phyloP scores from a whole-genome alignment of 208 protist species.

The Trypanosoma platydactyli region DNA sequence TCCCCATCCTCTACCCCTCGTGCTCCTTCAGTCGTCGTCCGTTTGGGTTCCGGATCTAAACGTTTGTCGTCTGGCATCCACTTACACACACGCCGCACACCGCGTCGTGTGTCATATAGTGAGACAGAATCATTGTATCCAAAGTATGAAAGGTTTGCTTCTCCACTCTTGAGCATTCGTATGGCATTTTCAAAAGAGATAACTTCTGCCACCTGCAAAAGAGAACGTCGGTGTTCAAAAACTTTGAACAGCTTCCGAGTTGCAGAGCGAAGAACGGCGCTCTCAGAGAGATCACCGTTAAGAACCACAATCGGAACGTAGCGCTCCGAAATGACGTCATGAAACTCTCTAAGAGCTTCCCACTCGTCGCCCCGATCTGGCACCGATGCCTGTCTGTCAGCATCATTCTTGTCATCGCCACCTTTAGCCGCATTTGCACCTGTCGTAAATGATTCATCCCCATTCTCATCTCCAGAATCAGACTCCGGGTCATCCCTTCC shows the following conservation, averaged over 20 bases:
- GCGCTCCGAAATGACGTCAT: constrained; percentile 54
- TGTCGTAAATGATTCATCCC: constrained; percentile 18
- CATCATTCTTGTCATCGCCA: constrained; percentile 13
- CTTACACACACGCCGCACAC: constrained; percentile 40
- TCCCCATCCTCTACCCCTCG: not conserved
- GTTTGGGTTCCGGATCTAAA: constrained; percentile 14
- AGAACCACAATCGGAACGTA: constrained; percentile 53
- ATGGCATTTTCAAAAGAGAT: constrained; percentile 54
- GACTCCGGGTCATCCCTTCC: constrained; percentile 65
- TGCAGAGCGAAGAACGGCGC: constrained; percentile 54
- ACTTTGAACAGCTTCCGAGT: constrained; percentile 44
- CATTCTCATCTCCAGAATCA: constrained; percentile 20
- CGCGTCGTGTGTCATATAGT: constrained; percentile 49
- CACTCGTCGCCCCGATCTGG: constrained; percentile 32
- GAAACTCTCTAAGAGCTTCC: constrained; percentile 76
- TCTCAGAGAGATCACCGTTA: constrained; percentile 53
- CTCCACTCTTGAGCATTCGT: constrained; percentile 44
- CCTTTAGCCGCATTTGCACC: not conserved
- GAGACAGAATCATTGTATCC: constrained; percentile 58
- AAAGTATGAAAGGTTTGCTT: constrained; percentile 61
- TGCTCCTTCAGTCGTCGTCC: not conserved
- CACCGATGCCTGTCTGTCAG: not conserved
- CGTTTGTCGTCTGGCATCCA: constrained; percentile 49
- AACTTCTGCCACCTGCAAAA: constrained; percentile 76
- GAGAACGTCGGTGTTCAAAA: constrained; percentile 70